Conservation (phyloP, 371 early-diverging fungal genomes). For the Mucor piriformis region DNA sequence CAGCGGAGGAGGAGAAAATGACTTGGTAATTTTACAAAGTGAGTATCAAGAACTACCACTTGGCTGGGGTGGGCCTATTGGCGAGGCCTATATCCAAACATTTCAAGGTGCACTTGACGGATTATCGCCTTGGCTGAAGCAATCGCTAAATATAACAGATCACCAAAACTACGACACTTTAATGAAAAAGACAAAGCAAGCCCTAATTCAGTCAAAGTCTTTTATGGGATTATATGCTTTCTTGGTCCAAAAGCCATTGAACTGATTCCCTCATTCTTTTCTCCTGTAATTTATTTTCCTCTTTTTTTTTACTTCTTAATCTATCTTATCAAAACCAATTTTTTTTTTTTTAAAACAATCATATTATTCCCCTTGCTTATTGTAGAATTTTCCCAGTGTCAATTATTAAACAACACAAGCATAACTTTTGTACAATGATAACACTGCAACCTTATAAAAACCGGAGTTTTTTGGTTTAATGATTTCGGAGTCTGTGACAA, state of each 20-base stretch:
- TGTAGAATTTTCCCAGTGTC: too few species aligned
- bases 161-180: slow-evolving; percentile 18
- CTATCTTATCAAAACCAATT: too few species aligned
- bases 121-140: slow-evolving; percentile 93
- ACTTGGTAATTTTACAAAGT: slow-evolving; percentile 32
- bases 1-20: background rate
- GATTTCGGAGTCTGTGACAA: too few species aligned
- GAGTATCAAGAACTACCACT: slow-evolving; percentile 43
- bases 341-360: too few species aligned
- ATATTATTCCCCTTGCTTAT: too few species aligned
- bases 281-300: background rate
- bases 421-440: background rate
- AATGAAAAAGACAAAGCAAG: slow-evolving; percentile 11
- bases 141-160: slow-evolving; percentile 39
- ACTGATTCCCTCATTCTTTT: background rate
- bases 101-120: slow-evolving; percentile 73
- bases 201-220: slow-evolving; percentile 31
- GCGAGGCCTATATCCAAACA: slow-evolving; percentile 31
- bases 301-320: too few species aligned
- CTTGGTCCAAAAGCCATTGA: slow-evolving; percentile 29
- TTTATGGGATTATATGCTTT: slow-evolving; percentile 43
- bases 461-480: background rate
- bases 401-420: background rate
- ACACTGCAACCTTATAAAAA: background rate
- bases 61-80: slow-evolving; percentile 46